Evolutionary conservation across 371 early-diverging fungal species (phyloP).

Genomic region (Batkoa obscura): DNA sequence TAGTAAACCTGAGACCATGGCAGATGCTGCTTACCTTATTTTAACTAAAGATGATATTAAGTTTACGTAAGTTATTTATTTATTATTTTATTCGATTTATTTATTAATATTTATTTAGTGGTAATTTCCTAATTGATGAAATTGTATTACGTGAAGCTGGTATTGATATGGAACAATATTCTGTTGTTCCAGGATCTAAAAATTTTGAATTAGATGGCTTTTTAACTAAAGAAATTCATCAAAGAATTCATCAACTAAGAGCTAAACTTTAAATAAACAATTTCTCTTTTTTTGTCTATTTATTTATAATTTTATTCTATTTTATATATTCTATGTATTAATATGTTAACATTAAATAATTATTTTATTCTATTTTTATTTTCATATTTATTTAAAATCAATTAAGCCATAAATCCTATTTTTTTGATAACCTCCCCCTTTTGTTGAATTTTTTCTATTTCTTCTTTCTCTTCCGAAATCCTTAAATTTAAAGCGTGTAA

Average conservation of each 20-base stretch:
- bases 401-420: neutral
- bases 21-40: slow-evolving; percentile 57
- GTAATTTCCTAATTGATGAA: slow-evolving; percentile 61
- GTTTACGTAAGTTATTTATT: slow-evolving; percentile 19
- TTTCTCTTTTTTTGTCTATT: neutral
- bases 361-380: too few relatives aligned
- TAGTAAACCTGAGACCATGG: slow-evolving; percentile 49
- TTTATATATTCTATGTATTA: too few relatives aligned
- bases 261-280: neutral
- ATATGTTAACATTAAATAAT: too few relatives aligned
- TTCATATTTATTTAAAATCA: too few relatives aligned
- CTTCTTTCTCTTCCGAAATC: neutral
- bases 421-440: too few relatives aligned
- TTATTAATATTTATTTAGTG: slow-evolving; percentile 14
- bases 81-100: too few relatives aligned
- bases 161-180: slow-evolving; percentile 42
- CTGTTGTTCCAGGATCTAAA: slow-evolving; percentile 23
- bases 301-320: too few relatives aligned
- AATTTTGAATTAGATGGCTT: slow-evolving; percentile 44
- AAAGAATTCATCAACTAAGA: slow-evolving; percentile 8
- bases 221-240: slow-evolving; percentile 26
- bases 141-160: slow-evolving; percentile 40
- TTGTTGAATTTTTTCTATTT: neutral
- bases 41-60: slow-evolving; percentile 21
- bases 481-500: neutral